phyloP scores from a whole-genome alignment of 1,284 basidiomycete species.

The Agaricales sp. region DNA sequence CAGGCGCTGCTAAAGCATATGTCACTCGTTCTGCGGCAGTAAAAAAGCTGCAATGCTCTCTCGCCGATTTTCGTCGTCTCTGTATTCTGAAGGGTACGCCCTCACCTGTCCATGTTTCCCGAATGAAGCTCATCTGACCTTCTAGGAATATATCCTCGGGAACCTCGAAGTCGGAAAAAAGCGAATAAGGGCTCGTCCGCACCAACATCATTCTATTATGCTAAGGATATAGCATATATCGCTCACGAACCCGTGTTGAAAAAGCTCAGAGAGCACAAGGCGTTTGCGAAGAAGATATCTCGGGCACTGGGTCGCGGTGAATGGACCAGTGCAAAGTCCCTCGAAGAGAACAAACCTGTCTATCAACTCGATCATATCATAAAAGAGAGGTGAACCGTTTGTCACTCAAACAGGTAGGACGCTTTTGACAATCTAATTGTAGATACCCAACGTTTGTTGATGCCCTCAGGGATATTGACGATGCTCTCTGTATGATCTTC shows the following conservation, averaged over 20 bases:
- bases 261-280: conserved; percentile 95
- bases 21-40: conserved; percentile 85
- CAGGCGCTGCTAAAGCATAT: conserved; percentile 92
- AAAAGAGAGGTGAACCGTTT: conserved; percentile 74
- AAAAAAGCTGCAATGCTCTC: conserved; percentile 91
- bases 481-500: conserved; percentile 92
- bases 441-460: conserved; percentile 98
- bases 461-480: conserved; percentile 93
- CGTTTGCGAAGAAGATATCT: conserved; percentile 96
- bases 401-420: conserved; percentile 1
- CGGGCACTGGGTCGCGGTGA: conserved; percentile 90
- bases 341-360: conserved; percentile 88
- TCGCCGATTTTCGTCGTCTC: conserved; percentile 93
- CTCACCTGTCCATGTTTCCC: conserved; percentile 6
- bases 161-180: conserved; percentile 85
- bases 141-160: conserved; percentile 93
- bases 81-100: conserved; percentile 93
- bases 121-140: conserved; percentile 7
- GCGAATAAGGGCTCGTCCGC: conserved; percentile 98
- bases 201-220: conserved; percentile 96
- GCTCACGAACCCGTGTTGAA: conserved; percentile 95
- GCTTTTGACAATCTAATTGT: conserved; percentile 8
- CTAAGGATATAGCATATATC: conserved; percentile 97
- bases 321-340: conserved; percentile 90
- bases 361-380: conserved; percentile 94